Percentiles rank a stretch among this genome's conserved stretches.
Evolutionary conservation across 176 grass and related monocot genomes (phyloP).

Genomic region (Elaeis guineensis): DNA sequence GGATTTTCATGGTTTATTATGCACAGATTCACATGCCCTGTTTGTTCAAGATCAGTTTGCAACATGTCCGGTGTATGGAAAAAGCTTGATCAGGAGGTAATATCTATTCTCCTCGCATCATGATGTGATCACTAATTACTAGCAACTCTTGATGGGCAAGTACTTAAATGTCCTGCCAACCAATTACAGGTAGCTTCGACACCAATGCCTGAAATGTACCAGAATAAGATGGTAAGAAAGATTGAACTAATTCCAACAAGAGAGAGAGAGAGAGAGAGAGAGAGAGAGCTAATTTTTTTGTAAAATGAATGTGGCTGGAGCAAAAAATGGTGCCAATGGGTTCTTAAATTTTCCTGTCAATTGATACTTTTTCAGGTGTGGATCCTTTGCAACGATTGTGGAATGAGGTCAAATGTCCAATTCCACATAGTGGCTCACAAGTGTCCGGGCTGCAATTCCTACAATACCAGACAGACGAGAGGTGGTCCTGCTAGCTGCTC

Average conservation of each 20-base stretch:
- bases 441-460: constrained; percentile 58
- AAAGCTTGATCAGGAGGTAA: constrained; percentile 70
- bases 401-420: constrained; percentile 43
- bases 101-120: too few relatives aligned
- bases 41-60: constrained; percentile 61
- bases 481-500: constrained; percentile 5
- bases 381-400: constrained; percentile 88
- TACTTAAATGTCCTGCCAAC: not conserved
- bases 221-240: constrained; percentile 66
- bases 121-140: too few relatives aligned
- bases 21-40: constrained; percentile 64
- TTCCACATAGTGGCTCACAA: constrained; percentile 81
- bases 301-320: too few relatives aligned
- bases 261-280: too few relatives aligned
- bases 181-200: constrained; percentile 51
- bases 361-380: constrained; percentile 38
- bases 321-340: too few relatives aligned
- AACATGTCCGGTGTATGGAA: constrained; percentile 66
- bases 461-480: constrained; percentile 75
- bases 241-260: too few relatives aligned
- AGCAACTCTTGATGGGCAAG: too few relatives aligned
- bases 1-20: not conserved
- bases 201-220: constrained; percentile 65
- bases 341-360: not conserved
- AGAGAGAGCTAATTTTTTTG: too few relatives aligned